Percentiles rank a stretch among this genome's conserved stretches.
Evolutionary conservation across 2,329 filamentous ascomycete species (phyloP).

Genomic region (Arthrobotrys pseudoclavata): DNA sequence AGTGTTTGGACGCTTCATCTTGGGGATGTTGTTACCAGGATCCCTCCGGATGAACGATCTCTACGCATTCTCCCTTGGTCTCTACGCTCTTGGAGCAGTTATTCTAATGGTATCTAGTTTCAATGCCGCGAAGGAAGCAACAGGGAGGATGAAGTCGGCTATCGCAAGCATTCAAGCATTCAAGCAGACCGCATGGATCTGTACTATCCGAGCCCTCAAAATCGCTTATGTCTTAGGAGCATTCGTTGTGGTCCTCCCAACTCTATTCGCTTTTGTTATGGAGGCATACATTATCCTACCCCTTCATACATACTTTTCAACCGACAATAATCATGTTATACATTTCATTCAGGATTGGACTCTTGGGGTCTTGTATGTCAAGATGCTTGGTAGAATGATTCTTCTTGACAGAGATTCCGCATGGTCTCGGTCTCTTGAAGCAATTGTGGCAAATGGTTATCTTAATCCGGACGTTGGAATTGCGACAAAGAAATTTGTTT

Average conservation of each 20-base stretch:
- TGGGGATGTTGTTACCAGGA: conserved; percentile 78
- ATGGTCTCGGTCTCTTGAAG: conserved; percentile 79
- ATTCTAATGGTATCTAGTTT: conserved; percentile 71
- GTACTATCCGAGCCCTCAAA: conserved; percentile 64
- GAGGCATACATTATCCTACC: conserved; percentile 92
- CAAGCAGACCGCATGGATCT: conserved; percentile 52
- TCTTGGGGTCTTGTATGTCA: conserved; percentile 88
- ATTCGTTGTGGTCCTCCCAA: conserved; percentile 82
- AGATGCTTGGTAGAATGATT: conserved; percentile 79
- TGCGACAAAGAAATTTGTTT: conserved; percentile 86
- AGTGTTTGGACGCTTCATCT: conserved; percentile 83
- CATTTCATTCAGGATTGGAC: conserved; percentile 95
- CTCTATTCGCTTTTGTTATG: conserved; percentile 81
- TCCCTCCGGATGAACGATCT: conserved; percentile 89
- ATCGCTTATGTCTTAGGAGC: conserved; percentile 82
- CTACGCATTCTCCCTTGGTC: conserved; percentile 92
- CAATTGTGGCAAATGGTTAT: conserved; percentile 74
- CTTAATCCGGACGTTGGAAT: conserved; percentile 82
- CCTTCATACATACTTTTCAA: conserved; percentile 79
- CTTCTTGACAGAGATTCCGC: conserved; percentile 78
- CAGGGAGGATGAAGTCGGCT: conserved; percentile 31
- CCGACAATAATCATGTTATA: conserved; percentile 74
- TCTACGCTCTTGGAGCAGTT: conserved; percentile 81
- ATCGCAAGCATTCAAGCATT: conserved; percentile 46
- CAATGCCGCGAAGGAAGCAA: conserved; percentile 53